phyloP scores from a whole-genome alignment of 2,329 filamentous ascomycete genomes.

The Colletotrichum filicis region DNA sequence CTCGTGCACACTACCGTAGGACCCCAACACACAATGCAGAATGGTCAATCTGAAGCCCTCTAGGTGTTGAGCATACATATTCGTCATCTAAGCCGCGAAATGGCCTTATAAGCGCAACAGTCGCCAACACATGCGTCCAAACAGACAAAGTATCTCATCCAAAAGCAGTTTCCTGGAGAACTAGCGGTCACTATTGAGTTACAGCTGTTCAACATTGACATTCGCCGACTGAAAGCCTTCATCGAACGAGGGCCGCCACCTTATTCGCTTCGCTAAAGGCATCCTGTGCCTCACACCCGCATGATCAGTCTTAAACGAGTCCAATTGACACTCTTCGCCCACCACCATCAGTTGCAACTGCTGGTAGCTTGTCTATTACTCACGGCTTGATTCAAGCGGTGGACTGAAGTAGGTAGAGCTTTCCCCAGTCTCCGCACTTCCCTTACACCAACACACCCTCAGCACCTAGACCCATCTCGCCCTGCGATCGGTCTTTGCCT shows the following conservation, averaged over 20 bases:
- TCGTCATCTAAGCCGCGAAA: neutral
- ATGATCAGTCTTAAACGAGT: slow-evolving; percentile 13
- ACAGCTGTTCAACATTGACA: neutral
- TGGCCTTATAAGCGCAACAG: neutral
- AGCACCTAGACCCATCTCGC: slow-evolving; percentile 4
- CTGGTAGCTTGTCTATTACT: neutral
- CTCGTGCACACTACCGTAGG: neutral
- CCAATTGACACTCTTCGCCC: slow-evolving; percentile 10
- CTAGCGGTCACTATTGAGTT: neutral
- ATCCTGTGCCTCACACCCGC: slow-evolving; percentile 18
- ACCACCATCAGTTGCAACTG: slow-evolving; percentile 18
- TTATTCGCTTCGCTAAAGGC: slow-evolving; percentile 10
- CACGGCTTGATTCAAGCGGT: neutral
- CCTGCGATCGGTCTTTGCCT: slow-evolving; percentile 11
- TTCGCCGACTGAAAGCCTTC: neutral
- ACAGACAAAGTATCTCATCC: neutral
- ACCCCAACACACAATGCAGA: neutral
- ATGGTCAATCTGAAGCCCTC: neutral
- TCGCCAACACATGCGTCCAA: neutral
- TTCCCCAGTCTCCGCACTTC: slow-evolving; percentile 16
- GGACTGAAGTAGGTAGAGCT: neutral
- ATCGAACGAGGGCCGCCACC: neutral
- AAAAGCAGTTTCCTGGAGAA: neutral
- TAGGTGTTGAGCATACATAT: neutral
- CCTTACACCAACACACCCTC: neutral